These are phyloP conservation scores for Nicotiana paniculata DNA, from an alignment of 257 asterid species.

Conservation along the genomic window DNA sequence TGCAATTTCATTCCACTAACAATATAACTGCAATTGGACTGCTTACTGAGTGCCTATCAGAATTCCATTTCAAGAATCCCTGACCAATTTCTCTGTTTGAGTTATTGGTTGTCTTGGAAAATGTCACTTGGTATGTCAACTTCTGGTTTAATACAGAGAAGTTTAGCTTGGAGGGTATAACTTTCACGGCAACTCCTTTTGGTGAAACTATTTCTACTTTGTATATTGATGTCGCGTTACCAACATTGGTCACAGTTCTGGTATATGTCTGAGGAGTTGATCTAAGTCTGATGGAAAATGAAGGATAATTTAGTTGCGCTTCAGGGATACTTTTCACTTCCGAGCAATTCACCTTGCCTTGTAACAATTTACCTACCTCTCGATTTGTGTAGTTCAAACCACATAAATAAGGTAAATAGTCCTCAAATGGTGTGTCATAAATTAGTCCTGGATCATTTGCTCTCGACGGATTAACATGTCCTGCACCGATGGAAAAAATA, in stretches of 20 bases:
- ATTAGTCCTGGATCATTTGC: conserved; percentile 47
- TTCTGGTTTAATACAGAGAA: conserved; percentile 23
- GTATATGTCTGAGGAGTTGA: conserved; percentile 25
- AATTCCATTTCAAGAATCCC: conserved; percentile 41
- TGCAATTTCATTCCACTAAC: neutral
- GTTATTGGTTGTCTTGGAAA: neutral
- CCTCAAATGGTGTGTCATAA: conserved; percentile 37
- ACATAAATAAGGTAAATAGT: conserved; percentile 40
- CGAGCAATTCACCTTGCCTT: conserved; percentile 23
- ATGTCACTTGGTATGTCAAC: conserved; percentile 27
- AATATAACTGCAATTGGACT: conserved; percentile 25
- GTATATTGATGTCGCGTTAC: conserved; percentile 28
- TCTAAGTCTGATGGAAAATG: conserved; percentile 14
- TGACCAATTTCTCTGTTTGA: neutral
- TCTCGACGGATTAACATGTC: conserved; percentile 41
- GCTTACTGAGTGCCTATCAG: conserved; percentile 25
- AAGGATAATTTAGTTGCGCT: conserved; percentile 21
- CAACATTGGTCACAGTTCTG: conserved; percentile 41
- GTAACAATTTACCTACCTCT: conserved; percentile 16
- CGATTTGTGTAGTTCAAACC: conserved; percentile 37
- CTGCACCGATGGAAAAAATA: conserved; percentile 35
- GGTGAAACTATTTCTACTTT: conserved; percentile 20
- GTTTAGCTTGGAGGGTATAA: conserved; percentile 17
- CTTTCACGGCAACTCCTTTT: conserved; percentile 21
- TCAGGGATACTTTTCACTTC: conserved; percentile 18